phyloP scores from a whole-genome alignment of 2,329 filamentous ascomycete genomes.

The Pseudocercospora pini-densiflorae region DNA sequence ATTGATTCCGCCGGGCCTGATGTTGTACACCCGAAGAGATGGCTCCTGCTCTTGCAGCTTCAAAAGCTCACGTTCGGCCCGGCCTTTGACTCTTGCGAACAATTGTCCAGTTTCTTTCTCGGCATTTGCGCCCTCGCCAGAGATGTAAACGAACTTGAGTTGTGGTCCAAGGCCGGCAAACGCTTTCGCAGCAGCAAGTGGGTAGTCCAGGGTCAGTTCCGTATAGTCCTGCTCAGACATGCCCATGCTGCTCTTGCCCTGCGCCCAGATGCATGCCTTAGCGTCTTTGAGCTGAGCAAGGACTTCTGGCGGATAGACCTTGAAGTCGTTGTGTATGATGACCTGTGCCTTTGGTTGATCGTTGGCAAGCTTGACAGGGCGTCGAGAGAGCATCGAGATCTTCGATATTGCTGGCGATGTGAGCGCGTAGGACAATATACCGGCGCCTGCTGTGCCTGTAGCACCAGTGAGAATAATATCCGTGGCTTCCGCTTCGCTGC shows the following conservation, averaged over 20 bases:
- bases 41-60: conserved; percentile 53
- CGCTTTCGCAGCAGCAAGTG: conserved; percentile 66
- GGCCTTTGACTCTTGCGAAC: conserved; percentile 70
- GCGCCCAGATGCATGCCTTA: conserved; percentile 73
- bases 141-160: conserved; percentile 74
- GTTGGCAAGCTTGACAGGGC: conserved; percentile 68
- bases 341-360: conserved; percentile 65
- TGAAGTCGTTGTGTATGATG: conserved; percentile 71
- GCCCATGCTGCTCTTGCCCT: conserved; percentile 59
- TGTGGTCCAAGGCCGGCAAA: conserved; percentile 59
- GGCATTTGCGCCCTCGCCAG: conserved; percentile 66
- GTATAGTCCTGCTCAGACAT: conserved; percentile 55
- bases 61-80: conserved; percentile 65
- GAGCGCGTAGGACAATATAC: conserved; percentile 46
- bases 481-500: too few relatives aligned
- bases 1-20: conserved; percentile 67
- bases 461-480: conserved; percentile 52
- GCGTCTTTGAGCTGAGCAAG: conserved; percentile 67
- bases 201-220: conserved; percentile 69
- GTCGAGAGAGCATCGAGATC: conserved; percentile 70
- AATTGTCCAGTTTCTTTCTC: conserved; percentile 61
- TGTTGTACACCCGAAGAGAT: conserved; percentile 58
- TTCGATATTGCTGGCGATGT: conserved; percentile 57
- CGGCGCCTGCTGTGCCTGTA: conserved; percentile 49
- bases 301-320: conserved; percentile 61